Conservation (phyloP, 139 green algal genomes). For the Tetraselmis striata region DNA sequence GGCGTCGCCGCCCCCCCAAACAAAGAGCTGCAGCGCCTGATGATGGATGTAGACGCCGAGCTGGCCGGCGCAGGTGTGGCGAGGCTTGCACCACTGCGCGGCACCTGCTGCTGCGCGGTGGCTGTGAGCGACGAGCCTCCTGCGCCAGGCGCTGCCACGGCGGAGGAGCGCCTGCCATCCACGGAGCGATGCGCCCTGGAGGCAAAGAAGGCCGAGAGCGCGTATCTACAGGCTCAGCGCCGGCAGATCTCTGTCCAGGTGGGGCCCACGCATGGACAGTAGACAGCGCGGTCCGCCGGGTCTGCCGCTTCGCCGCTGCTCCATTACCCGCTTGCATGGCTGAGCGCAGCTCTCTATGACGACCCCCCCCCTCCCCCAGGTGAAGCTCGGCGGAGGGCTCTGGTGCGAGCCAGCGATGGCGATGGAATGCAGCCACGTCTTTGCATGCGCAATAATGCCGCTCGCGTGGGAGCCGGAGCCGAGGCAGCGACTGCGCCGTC, state of each 20-base stretch:
- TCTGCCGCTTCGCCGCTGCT: not conserved
- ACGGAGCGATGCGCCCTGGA: not conserved
- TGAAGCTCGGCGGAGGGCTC: not conserved
- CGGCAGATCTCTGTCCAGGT: not conserved
- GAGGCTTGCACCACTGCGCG: not conserved
- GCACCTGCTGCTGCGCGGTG: not conserved
- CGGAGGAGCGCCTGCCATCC: not conserved
- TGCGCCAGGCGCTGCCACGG: not conserved
- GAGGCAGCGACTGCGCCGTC: not conserved
- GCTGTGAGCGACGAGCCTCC: not conserved
- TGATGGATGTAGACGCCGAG: not conserved
- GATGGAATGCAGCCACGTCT: not conserved
- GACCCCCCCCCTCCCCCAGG: not conserved
- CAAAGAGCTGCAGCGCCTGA: not conserved
- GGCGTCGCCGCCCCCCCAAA: not conserved
- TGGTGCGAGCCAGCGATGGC: not conserved
- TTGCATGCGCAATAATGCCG: not conserved
- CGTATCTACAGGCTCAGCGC: not conserved
- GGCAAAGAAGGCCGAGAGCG: not conserved
- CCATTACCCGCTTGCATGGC: not conserved
- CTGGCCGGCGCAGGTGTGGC: not conserved
- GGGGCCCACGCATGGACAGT: too few species aligned
- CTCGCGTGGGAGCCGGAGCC: not conserved
- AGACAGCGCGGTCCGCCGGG: too few species aligned
- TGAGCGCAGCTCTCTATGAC: not conserved